These are phyloP conservation scores for Heteromeles arbutifolia DNA, from an alignment of 306 rosid genomes.

Conservation along the genomic window DNA sequence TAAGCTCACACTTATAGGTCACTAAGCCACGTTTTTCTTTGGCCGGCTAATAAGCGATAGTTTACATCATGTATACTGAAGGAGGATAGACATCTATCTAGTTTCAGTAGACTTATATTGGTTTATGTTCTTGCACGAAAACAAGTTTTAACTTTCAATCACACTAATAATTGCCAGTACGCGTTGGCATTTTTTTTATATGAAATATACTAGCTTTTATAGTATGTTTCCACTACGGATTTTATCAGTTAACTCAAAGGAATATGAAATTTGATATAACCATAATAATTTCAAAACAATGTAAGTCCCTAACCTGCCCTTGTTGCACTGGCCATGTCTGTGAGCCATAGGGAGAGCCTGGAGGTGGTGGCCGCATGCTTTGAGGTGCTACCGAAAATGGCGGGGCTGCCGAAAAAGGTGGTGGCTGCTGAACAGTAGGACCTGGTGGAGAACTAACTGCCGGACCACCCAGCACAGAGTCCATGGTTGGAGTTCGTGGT, in stretches of 20 bases:
- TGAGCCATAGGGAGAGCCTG: conserved; percentile 52
- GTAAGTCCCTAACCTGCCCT: conserved; percentile 53
- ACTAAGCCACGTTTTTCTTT: neutral
- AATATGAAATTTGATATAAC: neutral
- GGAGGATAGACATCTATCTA: neutral
- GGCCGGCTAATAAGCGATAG: neutral
- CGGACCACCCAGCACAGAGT: conserved; percentile 20
- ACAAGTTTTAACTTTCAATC: neutral
- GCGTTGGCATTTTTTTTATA: neutral
- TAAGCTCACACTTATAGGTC: neutral
- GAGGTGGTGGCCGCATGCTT: conserved; percentile 36
- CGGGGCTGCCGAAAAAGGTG: conserved; percentile 35
- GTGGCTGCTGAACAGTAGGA: conserved; percentile 42
- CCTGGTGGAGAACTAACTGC: conserved; percentile 38
- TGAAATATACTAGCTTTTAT: neutral
- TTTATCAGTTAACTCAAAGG: neutral
- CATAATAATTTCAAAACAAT: neutral
- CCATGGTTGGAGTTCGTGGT: conserved; percentile 31
- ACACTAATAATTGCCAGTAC: neutral
- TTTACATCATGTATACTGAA: neutral
- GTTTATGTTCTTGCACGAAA: neutral
- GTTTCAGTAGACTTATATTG: neutral
- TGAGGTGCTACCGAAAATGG: conserved; percentile 25
- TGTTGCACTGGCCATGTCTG: conserved; percentile 72
- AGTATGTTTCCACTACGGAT: neutral